Conservation (phyloP, 2,329 filamentous ascomycete species). For the Calonectria hongkongensis region DNA sequence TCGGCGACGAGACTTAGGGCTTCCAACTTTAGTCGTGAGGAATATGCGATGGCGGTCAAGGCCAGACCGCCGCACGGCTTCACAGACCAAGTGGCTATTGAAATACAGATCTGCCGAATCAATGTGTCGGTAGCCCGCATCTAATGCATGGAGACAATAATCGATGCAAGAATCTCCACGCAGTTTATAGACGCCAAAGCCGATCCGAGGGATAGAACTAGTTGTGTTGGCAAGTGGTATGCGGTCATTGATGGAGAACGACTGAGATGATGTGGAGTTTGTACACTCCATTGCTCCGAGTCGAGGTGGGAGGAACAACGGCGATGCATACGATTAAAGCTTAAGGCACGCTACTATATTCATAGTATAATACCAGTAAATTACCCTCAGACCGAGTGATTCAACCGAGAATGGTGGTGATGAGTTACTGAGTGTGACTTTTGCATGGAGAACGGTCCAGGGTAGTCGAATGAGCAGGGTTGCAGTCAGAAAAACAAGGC, state of each 20-base stretch:
- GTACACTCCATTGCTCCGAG: not conserved
- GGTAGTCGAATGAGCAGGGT: conserved; percentile 3
- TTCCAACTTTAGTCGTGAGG: conserved; percentile 82
- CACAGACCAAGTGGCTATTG: conserved; percentile 81
- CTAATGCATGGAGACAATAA: conserved; percentile 75
- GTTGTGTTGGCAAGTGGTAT: conserved; percentile 51
- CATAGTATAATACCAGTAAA: not conserved
- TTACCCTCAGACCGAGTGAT: not conserved
- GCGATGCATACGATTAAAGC: not conserved
- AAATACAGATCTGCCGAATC: conserved; percentile 79
- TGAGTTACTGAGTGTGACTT: not conserved
- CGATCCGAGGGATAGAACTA: conserved; percentile 76
- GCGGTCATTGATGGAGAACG: conserved; percentile 41
- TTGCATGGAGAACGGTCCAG: conserved; percentile 16
- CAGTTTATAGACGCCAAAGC: conserved; percentile 83
- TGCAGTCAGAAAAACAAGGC: conserved; percentile 29
- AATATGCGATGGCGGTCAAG: conserved; percentile 77
- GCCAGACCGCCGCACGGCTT: conserved; percentile 75
- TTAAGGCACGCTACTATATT: not conserved
- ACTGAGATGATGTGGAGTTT: conserved; percentile 1
- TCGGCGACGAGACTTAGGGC: conserved; percentile 57
- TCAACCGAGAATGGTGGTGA: not conserved
- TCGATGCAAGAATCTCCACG: conserved; percentile 71
- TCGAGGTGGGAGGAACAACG: not conserved
- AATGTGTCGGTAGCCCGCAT: conserved; percentile 77